Base-by-base conservation (phyloP, 768 basidiomycete species). In the Pulveroboletus ravenelii region DNA sequence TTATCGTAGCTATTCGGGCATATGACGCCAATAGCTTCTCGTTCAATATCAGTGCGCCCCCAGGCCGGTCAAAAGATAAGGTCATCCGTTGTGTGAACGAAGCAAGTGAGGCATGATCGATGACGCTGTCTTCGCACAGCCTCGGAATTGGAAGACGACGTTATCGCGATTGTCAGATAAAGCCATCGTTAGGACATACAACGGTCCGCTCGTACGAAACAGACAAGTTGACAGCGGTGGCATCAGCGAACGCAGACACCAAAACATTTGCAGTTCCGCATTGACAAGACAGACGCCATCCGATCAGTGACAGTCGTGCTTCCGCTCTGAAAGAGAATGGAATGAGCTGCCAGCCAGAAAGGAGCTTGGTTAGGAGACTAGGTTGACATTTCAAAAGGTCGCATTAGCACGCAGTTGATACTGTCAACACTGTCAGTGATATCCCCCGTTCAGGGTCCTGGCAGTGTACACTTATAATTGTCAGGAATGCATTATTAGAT, bases 111-210 rank as follows among this genome's bases (percentile, higher is more conserved):
- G 38, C 2, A 25, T 44, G 20, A 27, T 27, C 25, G 15, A 43
- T 51, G 48, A 57, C 50, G 41, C 25, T 29, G 39, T 52, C 39
- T 44, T 13, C 39, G 38, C 45, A 50, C 47, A 57, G 51, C 54
- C 60, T 62, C 60, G 62, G 60, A 64, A 52, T 25, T 30, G 31
- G 20, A 25, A 41, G 23, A 12, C 10, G 12, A 12, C n/a, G 48
- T 53, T 56, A 57, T 63, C 60, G 40, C 45, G 45, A 41, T 40
- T 34, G 47, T 52, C 45, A 30, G 41, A 49, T 59, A 35, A 45
- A 47, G 41, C 38, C 50, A 41, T 31, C 27, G 30, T 15, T 34
- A 12, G 25, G 25, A 27, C 25, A 27, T 27, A 27, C 25, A 27
- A 27, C 25, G 6, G 25, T 27, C 25, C 6, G 25, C 25, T 6